These are phyloP conservation scores for Phaseolus lunatus DNA, from an alignment of 306 rosid species.

Conservation along the genomic window DNA sequence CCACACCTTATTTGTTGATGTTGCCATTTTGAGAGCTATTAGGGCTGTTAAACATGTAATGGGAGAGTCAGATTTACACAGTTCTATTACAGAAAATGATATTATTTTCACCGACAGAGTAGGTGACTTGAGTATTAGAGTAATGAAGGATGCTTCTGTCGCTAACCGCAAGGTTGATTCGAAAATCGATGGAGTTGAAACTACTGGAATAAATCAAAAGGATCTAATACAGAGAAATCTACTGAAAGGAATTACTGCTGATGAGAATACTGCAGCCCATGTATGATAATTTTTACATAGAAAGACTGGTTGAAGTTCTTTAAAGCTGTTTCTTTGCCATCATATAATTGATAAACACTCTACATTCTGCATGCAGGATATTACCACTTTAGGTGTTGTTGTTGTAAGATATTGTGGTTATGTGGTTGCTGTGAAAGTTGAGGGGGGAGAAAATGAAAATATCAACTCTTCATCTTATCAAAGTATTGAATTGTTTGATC, in stretches of 20 bases:
- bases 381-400: background rate
- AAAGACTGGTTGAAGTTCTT: background rate
- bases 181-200: conserved; percentile 74
- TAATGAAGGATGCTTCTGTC: conserved; percentile 65
- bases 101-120: conserved; percentile 53
- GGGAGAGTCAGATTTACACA: conserved; percentile 43
- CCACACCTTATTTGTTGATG: conserved; percentile 76
- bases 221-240: conserved; percentile 65
- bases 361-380: background rate
- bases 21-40: conserved; percentile 74
- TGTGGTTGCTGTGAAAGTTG: background rate
- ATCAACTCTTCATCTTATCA: background rate
- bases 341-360: background rate
- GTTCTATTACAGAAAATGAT: conserved; percentile 46
- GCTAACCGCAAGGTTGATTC: conserved; percentile 76
- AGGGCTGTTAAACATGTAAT: conserved; percentile 59
- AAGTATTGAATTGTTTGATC: background rate
- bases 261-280: background rate
- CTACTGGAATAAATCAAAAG: conserved; percentile 60
- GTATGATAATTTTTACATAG: background rate
- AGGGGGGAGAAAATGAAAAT: background rate
- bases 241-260: conserved; percentile 57
- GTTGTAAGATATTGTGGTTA: background rate
- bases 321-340: background rate
- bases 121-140: conserved; percentile 68